Evolutionary conservation across 2,329 filamentous ascomycete genomes (phyloP).

Genomic region (Rhinocladiella mackenziei): DNA sequence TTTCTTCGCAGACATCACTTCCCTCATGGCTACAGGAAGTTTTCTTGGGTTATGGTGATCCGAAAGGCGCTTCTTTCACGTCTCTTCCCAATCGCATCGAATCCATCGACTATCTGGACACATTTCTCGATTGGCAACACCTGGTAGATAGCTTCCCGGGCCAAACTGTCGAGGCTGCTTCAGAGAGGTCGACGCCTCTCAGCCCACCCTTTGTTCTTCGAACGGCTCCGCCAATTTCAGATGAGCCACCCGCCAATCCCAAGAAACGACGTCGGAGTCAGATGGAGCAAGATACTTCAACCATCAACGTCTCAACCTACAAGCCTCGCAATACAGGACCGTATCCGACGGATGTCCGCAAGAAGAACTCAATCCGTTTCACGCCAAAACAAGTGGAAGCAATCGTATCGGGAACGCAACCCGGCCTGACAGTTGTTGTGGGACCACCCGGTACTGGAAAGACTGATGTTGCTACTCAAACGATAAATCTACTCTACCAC

Average conservation of each 20-base stretch:
- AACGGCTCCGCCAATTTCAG: slow-evolving; percentile 53
- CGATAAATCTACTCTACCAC: slow-evolving; percentile 98
- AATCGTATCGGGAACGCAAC: slow-evolving; percentile 88
- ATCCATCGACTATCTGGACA: slow-evolving; percentile 85
- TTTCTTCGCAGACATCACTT: slow-evolving; percentile 77
- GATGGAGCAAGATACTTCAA: slow-evolving; percentile 59
- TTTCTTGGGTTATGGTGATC: slow-evolving; percentile 95
- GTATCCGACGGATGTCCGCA: slow-evolving; percentile 79
- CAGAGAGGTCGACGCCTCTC: slow-evolving; percentile 68
- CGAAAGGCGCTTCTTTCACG: slow-evolving; percentile 79
- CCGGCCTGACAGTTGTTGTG: slow-evolving; percentile 87
- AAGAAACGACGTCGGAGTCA: slow-evolving; percentile 84
- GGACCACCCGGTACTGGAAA: slow-evolving; percentile 96
- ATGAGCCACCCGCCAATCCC: slow-evolving; percentile 53
- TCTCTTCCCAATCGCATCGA: slow-evolving; percentile 72
- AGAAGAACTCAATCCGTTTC: slow-evolving; percentile 78
- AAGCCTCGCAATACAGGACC: slow-evolving; percentile 83
- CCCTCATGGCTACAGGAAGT: slow-evolving; percentile 94
- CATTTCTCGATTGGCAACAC: slow-evolving; percentile 94
- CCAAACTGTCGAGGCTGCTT: slow-evolving; percentile 74
- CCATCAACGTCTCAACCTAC: slow-evolving; percentile 83
- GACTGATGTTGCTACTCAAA: slow-evolving; percentile 97
- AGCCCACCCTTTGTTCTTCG: slow-evolving; percentile 84
- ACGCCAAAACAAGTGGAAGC: slow-evolving; percentile 89
- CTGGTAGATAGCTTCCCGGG: slow-evolving; percentile 85